Evolutionary conservation across 2,329 filamentous ascomycete species (phyloP), one percentile per base, ranked within the genome.

Genomic region (Ophiostoma quercus): DNA sequence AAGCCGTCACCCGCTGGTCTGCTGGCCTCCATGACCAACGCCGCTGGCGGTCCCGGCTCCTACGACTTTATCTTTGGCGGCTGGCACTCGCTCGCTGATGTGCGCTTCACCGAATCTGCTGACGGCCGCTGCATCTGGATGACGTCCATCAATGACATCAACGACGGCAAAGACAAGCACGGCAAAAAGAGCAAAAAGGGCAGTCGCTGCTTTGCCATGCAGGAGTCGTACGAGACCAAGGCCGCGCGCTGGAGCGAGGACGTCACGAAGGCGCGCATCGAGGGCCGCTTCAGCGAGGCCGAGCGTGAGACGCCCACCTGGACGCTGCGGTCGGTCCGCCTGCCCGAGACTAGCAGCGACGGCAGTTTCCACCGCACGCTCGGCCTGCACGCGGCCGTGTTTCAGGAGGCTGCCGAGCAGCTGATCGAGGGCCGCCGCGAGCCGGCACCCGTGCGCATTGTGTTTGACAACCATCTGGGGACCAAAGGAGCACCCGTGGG

Each of bases 281-380:
- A 97, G 79, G 90, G 89, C 6, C 87, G 94, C 12, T 97, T 96
- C 75, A 82, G 91, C 0, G 93, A 97, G 77, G 78, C 82, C n/a
- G 92, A 97, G 80, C 87, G 94, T 71, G 92, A 97, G 77, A 87
- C 90, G 71, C 84, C 88, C 19, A 88, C 86, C 74, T 97, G 92
- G 93, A 91, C 91, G 41, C 85, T 96, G 41, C 87, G 92, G 51
- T 90, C 88, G 25, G 85, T 87, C 16, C 86, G 84, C 71, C 85
- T 88, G 77, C 83, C 85, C 51, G 90, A 89, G 75, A 66, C 37
- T 25, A 43, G 39, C 39, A 39, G 62, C 34, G 62, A 65, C 34
- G 62, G 62, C 62, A 65, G 62, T 19, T 16, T 34, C 34, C 84
- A 80, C 71, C 84, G 80, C 71, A 85, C 84, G 69, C 78, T 90